Evolutionary conservation across 1,139 yeast genomes (phyloP).

Genomic region (Nadsonia starkeyi-henricii): DNA sequence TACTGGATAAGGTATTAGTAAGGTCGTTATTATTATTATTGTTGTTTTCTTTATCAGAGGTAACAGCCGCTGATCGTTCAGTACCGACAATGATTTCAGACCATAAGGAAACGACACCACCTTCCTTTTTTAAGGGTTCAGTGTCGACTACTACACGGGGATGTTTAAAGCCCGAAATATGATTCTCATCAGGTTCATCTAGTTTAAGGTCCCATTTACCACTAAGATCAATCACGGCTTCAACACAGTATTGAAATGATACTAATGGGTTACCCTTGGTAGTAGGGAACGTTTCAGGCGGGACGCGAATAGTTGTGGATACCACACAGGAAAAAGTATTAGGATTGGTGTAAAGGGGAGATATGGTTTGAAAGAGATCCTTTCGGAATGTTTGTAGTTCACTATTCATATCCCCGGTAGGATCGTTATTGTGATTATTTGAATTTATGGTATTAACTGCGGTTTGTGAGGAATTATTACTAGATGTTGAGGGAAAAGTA

Average conservation of each 20-base stretch:
- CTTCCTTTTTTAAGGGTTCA: conserved; percentile 57
- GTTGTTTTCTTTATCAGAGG: conserved; percentile 1
- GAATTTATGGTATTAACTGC: too few relatives aligned
- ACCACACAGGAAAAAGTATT: conserved; percentile 42
- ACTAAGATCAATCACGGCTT: conserved; percentile 60
- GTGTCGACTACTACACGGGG: conserved; percentile 47
- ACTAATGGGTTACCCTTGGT: conserved; percentile 61
- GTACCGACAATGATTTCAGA: conserved; percentile 75
- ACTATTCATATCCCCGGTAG: conserved; percentile 3
- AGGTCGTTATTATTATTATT: too few relatives aligned
- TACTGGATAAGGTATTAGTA: neutral
- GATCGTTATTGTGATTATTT: too few relatives aligned
- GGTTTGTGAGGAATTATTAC: too few relatives aligned
- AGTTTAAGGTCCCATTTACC: conserved; percentile 32
- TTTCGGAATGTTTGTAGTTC: conserved; percentile 64
- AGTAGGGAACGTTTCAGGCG: conserved; percentile 79
- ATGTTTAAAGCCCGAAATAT: conserved; percentile 15
- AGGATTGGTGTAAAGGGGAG: conserved; percentile 74
- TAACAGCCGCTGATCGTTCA: conserved; percentile 25
- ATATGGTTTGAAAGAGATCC: conserved; percentile 63
- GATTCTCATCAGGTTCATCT: conserved; percentile 21
- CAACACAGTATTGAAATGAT: conserved; percentile 73
- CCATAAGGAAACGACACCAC: conserved; percentile 65
- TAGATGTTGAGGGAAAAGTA: too few relatives aligned
- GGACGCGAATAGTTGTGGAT: conserved; percentile 53